phyloP scores from a whole-genome alignment of 352 stramenopile genomes.

The Globisporangium paroecandrum region DNA sequence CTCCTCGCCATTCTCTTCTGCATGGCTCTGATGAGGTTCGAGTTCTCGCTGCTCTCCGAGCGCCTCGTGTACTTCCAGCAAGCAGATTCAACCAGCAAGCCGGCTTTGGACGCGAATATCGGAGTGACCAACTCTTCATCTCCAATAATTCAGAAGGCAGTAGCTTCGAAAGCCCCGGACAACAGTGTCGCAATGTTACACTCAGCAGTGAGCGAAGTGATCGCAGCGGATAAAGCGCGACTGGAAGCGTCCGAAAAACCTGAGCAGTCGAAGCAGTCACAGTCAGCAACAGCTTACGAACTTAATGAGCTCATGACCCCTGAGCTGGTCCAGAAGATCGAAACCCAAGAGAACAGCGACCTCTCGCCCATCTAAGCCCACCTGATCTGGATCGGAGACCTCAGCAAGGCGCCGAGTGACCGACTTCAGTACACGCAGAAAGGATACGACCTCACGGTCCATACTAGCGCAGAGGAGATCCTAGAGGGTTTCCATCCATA shows the following conservation, averaged over 20 bases:
- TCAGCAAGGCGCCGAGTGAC: neutral
- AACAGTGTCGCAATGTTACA: no score
- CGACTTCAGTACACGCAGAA: no score
- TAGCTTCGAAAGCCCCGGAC: no score
- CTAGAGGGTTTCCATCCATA: conserved; percentile 15
- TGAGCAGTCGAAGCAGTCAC: no score
- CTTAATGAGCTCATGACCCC: conserved; percentile 8
- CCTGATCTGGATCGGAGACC: conserved; percentile 19
- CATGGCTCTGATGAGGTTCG: neutral
- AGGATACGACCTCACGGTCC: conserved; percentile 15
- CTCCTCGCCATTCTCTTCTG: neutral
- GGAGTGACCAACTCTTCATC: no score
- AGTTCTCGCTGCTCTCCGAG: conserved; percentile 1
- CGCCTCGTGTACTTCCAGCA: neutral
- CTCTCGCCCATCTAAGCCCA: conserved; percentile 7
- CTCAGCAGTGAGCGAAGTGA: no score
- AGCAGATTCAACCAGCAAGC: no score
- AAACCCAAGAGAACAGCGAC: neutral
- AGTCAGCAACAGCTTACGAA: neutral
- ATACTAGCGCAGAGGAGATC: conserved; percentile 13
- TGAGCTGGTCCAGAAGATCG: neutral
- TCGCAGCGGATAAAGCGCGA: no score
- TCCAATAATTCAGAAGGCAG: no score
- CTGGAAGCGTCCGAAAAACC: no score
- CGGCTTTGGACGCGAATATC: no score